Base-by-base conservation (phyloP, 306 rosid species). In the Sindora glabra region DNA sequence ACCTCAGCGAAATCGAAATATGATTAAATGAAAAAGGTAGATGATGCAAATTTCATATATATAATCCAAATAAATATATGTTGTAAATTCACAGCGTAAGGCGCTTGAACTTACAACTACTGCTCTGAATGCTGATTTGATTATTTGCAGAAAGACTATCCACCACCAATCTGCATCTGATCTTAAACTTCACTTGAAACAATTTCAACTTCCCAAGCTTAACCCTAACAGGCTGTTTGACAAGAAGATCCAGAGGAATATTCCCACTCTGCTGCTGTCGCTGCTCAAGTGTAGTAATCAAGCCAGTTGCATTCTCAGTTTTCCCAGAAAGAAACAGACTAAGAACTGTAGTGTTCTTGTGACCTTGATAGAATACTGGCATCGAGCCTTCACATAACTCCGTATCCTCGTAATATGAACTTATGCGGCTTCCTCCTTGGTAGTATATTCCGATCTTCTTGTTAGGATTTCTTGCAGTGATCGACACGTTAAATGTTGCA, bases 341-440 rank as follows among this genome's bases (percentile, higher is more conserved):
- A 23, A 91, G 79, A 71, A 69, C 81, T 1, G 95, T 91, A 1
- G 79, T 91, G 76, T 87, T 91, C 14, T 46, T 71, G 42, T 87
- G 96, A 10, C 97, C 97, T 42, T 91, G 96, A 52, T 91, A 91
- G 75, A 91, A 91, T 32, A 60, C 79, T 3, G 96, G 96, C 71
- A 91, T 33, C 11, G 89, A 85, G 57, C 95, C 97, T 63, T 79
- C 73, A 29, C 86, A 81, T 1, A 91, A 59, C 54, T 81, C 18
- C 6, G 80, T 81, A 34, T 54, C 81, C 7, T 15, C n/a, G 76
- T 85, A 91, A 78, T 50, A 81, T 44, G 84, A 91, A 56, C 75
- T 79, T 37, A 91, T 78, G 3, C 74, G 71, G 67, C 97, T 91
- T 2, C 97, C 97, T n/a, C 84, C 75, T 27, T 56, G 89, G 30